Conservation (phyloP, 257 asterid genomes). For the Lavandula angustifolia region DNA sequence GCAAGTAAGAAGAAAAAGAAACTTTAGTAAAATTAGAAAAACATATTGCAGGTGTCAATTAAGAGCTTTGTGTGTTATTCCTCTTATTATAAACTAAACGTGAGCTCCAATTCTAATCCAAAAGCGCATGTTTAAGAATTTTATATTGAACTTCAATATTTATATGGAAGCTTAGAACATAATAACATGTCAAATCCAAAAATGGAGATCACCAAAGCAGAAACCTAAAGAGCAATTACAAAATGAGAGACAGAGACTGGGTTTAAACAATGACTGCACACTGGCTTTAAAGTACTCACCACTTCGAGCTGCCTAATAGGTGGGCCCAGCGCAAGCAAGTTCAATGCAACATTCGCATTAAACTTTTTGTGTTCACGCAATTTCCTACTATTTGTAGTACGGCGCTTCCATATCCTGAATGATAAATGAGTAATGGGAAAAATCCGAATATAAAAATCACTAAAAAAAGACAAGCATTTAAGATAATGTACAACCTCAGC, state of each 20-base stretch:
- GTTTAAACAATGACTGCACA: slow-evolving; percentile 4
- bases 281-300: slow-evolving; percentile 49
- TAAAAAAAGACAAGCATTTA: slow-evolving; percentile 16
- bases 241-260: slow-evolving; percentile 9
- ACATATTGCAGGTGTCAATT: background rate
- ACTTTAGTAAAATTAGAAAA: slow-evolving; percentile 19
- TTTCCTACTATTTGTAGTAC: slow-evolving; percentile 61
- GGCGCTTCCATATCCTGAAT: slow-evolving; percentile 87
- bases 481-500: slow-evolving; percentile 57
- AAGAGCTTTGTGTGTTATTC: slow-evolving; percentile 7
- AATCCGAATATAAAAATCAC: slow-evolving; percentile 24
- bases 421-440: slow-evolving; percentile 30
- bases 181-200: background rate
- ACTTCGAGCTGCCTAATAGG: slow-evolving; percentile 61
- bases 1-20: slow-evolving; percentile 21
- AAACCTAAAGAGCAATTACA: slow-evolving; percentile 25
- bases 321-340: slow-evolving; percentile 70
- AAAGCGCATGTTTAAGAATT: background rate
- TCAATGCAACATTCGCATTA: slow-evolving; percentile 73
- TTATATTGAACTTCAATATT: background rate
- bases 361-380: slow-evolving; percentile 67
- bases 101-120: background rate
- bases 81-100: background rate
- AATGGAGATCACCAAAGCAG: background rate
- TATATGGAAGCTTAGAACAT: slow-evolving; percentile 13